Conservation (phyloP, 1,139 yeast genomes). For the Hanseniaspora gamundiae region DNA sequence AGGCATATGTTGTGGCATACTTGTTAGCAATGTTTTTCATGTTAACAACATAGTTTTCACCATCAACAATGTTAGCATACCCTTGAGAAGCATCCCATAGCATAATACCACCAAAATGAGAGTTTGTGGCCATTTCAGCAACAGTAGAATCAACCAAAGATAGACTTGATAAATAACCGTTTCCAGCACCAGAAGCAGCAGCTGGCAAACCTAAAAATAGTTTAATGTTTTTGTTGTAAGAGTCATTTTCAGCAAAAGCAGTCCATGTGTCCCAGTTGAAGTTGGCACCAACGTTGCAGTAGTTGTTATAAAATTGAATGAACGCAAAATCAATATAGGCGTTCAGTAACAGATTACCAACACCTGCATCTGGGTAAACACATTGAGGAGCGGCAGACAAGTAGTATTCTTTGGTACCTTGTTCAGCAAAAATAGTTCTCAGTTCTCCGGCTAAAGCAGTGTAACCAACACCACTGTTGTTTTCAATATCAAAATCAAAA, state of each 20-base stretch:
- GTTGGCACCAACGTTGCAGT: conserved; percentile 44
- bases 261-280: conserved; percentile 89
- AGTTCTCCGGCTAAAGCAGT: conserved; percentile 50
- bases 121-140: conserved; percentile 28
- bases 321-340: conserved; percentile 74
- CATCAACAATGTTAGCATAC: conserved; percentile 37
- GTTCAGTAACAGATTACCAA: conserved; percentile 51
- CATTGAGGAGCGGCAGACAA: conserved; percentile 95
- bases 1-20: conserved; percentile 10
- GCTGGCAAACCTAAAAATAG: conserved; percentile 70
- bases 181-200: conserved; percentile 51
- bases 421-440: conserved; percentile 39
- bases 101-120: conserved; percentile 69
- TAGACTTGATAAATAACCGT: conserved; percentile 47
- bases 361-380: conserved; percentile 78
- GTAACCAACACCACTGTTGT: conserved; percentile 40
- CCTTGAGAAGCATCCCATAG: conserved; percentile 91
- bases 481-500: conserved; percentile 62
- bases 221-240: conserved; percentile 49
- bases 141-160: conserved; percentile 29
- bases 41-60: conserved; percentile 26
- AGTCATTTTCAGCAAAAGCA: conserved; percentile 43
- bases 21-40: conserved; percentile 22
- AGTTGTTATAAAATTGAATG: conserved; percentile 88
- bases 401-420: conserved; percentile 53